phyloP scores from a whole-genome alignment of 768 basidiomycete genomes.

The Zangia roseola region DNA sequence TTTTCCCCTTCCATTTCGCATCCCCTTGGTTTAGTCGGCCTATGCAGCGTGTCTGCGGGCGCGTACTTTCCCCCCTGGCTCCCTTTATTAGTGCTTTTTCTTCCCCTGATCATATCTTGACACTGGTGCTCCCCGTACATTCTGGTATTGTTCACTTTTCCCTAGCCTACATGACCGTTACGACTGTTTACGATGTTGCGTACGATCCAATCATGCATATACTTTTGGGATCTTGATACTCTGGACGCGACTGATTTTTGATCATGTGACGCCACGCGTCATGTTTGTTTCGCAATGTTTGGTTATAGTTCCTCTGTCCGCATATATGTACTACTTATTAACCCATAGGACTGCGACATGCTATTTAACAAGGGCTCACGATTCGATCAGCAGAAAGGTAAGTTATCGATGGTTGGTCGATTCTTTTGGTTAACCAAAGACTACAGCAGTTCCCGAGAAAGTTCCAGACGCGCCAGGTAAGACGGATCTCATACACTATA shows the following conservation, averaged over 20 bases:
- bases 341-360: conserved; percentile 11
- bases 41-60: conserved; percentile 5
- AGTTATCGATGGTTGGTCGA: background rate
- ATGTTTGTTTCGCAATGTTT: conserved; percentile 23
- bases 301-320: conserved; percentile 3
- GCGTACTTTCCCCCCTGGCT: background rate
- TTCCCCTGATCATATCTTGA: conserved; percentile 11
- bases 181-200: conserved; percentile 29
- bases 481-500: background rate
- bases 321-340: too few species aligned
- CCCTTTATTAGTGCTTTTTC: conserved; percentile 9
- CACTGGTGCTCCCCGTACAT: conserved; percentile 2
- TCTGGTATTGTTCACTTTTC: conserved; percentile 5
- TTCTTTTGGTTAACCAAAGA: background rate
- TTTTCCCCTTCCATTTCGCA: conserved; percentile 12
- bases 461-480: conserved; percentile 42
- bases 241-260: conserved; percentile 18
- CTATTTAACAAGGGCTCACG: conserved; percentile 51
- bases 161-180: conserved; percentile 22
- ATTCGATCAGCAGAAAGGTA: conserved; percentile 13
- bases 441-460: conserved; percentile 33
- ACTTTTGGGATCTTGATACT: background rate
- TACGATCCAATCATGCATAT: conserved; percentile 26
- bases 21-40: conserved; percentile 1
- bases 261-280: conserved; percentile 22